Base-by-base conservation (phyloP, 2,329 filamentous ascomycete genomes). In the Colletotrichum karsti region DNA sequence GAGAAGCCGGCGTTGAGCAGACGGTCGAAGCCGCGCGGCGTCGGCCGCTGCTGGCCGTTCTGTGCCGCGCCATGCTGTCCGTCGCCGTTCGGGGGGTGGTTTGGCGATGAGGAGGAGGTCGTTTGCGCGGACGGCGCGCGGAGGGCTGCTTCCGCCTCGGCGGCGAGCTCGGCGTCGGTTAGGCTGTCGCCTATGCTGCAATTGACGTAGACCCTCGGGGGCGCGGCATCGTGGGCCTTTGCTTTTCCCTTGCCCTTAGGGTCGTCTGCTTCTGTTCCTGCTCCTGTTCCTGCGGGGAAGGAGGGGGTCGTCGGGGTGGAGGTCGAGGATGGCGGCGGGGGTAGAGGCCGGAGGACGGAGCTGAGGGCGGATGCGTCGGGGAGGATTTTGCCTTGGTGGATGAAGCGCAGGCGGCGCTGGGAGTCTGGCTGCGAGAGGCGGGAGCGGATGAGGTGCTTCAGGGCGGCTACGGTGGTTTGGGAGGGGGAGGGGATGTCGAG, bases 361-460 rank as follows among this genome's bases (percentile, higher is more conserved):
- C 88, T 85, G 26, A 99, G 85, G 6, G 92, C 87, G 9, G 88
- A 86, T 37, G 84, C 81, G 78, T 98, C 95, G 72, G 91, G 87
- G 55, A 98, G 90, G 67, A 97, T 92, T 76, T 93, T 94, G 69
- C 96, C 96, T 56, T 93, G 89, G 78, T 97, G 91, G 77, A 98
- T 98, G 71, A 99, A 90, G 67, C 95, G 93, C 33, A 98, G 88
- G 37, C 94, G 92, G 70, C 89, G 90, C 44, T 87, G 84, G 13
- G 90, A 87, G 70, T 90, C 85, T 35, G 87, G 81, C 35, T 82
- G 75, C 6, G 91, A 85, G 22, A 98, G 88, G 50, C 92, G 87
- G 8, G 85, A 80, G 72, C 96, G 94, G 76, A 98, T 93, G 57
- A 92, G 86, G 73, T 92, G 91, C 79, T 97, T 97, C 64, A 98